phyloP scores from a whole-genome alignment of 768 basidiomycete genomes.

The Lactifluus hygrophoroides region DNA sequence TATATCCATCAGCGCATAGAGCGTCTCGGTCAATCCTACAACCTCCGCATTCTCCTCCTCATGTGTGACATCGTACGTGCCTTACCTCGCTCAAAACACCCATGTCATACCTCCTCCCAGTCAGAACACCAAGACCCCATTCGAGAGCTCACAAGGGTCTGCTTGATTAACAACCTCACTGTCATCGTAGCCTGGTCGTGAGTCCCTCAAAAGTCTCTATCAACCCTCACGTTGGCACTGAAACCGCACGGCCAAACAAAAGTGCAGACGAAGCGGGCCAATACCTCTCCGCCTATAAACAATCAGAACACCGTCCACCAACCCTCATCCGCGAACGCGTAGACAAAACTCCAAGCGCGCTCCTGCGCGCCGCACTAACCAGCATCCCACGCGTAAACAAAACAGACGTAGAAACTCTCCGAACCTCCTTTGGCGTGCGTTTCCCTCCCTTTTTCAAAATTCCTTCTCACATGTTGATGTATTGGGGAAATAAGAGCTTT shows the following conservation, averaged over 20 bases:
- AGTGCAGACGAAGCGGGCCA: conserved; percentile 89
- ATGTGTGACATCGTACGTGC: conserved; percentile 82
- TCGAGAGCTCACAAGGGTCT: conserved; percentile 87
- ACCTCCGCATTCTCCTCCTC: conserved; percentile 76
- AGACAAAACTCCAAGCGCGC: conserved; percentile 79
- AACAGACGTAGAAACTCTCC: conserved; percentile 91
- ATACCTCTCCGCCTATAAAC: conserved; percentile 86
- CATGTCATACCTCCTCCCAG: conserved; percentile 33
- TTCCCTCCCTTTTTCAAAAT: neutral
- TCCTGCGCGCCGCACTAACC: conserved; percentile 76
- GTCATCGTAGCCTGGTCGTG: conserved; percentile 90
- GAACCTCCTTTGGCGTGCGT: conserved; percentile 83
- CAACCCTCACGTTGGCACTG: no score
- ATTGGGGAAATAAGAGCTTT: conserved; percentile 54
- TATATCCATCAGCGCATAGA: conserved; percentile 91
- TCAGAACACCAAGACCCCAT: conserved; percentile 88
- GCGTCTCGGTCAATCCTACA: conserved; percentile 73
- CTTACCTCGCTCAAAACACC: neutral
- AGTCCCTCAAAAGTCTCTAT: conserved; percentile 27
- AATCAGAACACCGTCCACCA: conserved; percentile 89
- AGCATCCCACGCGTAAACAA: conserved; percentile 92
- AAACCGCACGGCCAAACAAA: no score
- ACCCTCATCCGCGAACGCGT: conserved; percentile 91
- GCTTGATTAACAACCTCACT: conserved; percentile 89
- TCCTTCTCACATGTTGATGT: no score